Conservation (phyloP, 805 yeast genomes). For the Nakazawaea siamensis region DNA sequence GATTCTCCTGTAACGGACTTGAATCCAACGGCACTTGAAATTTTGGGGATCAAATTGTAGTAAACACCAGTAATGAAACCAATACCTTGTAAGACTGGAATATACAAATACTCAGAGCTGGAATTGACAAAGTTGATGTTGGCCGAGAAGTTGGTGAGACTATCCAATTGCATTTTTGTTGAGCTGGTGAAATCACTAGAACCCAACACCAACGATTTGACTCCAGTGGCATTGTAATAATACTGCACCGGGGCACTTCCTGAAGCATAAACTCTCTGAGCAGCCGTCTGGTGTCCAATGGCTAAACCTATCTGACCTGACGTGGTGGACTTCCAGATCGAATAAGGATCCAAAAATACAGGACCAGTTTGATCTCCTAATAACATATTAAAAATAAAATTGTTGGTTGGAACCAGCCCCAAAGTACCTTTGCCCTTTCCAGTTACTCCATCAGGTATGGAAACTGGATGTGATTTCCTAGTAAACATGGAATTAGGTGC, state of each 20-base stretch:
- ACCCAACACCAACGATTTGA: constrained; percentile 48
- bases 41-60: constrained; percentile 40
- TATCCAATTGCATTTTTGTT: constrained; percentile 20
- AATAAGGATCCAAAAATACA: constrained; percentile 77
- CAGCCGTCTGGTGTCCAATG: constrained; percentile 49
- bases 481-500: constrained; percentile 38
- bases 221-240: constrained; percentile 56
- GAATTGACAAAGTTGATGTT: constrained; percentile 14
- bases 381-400: constrained; percentile 67
- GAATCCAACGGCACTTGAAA: constrained; percentile 62
- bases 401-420: constrained; percentile 56
- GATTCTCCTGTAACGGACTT: constrained; percentile 34
- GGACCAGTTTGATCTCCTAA: constrained; percentile 61
- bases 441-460: constrained; percentile 18
- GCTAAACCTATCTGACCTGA: constrained; percentile 49
- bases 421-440: constrained; percentile 7
- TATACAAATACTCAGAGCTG: constrained; percentile 8
- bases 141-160: constrained; percentile 21
- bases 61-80: constrained; percentile 71
- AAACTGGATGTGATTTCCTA: constrained; percentile 17
- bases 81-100: constrained; percentile 73
- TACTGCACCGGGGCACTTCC: constrained; percentile 36
- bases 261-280: constrained; percentile 64
- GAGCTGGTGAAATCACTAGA: constrained; percentile 31
- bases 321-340: constrained; percentile 48